These are phyloP conservation scores for Apiospora sp. DNA, from an alignment of 2,329 filamentous ascomycete species.

Conservation along the genomic window DNA sequence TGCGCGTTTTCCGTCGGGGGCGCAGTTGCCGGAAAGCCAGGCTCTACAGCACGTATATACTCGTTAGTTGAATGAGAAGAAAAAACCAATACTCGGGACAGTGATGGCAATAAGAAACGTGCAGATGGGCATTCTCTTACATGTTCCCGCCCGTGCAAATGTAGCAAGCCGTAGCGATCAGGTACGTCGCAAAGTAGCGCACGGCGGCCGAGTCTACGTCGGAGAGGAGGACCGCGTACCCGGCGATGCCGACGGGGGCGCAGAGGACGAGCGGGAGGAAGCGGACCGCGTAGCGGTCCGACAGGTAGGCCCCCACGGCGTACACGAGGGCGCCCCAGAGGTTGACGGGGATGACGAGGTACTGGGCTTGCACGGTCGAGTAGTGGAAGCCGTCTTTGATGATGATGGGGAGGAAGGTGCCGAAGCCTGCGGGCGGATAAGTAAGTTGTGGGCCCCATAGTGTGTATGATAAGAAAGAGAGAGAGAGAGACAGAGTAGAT, in stretches of 20 bases:
- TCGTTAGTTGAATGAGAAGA: background rate
- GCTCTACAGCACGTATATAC: slow-evolving; percentile 28
- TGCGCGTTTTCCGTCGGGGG: slow-evolving; percentile 40
- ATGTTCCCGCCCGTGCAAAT: slow-evolving; percentile 37
- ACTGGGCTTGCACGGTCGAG: slow-evolving; percentile 47
- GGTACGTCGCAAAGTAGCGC: slow-evolving; percentile 39
- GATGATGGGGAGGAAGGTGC: slow-evolving; percentile 51
- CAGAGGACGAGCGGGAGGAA: slow-evolving; percentile 46
- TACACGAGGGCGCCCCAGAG: slow-evolving; percentile 50
- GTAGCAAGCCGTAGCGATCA: slow-evolving; percentile 39
- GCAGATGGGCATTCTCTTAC: slow-evolving; percentile 32
- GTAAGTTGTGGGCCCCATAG: background rate
- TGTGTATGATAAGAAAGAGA: background rate
- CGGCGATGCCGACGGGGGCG: slow-evolving; percentile 37
- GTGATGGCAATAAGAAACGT: background rate
- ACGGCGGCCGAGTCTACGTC: slow-evolving; percentile 32
- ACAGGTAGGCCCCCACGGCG: slow-evolving; percentile 46
- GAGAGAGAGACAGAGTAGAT: background rate
- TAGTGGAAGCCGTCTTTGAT: slow-evolving; percentile 49
- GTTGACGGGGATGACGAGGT: slow-evolving; percentile 51
- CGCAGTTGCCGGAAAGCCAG: slow-evolving; percentile 39
- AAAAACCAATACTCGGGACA: too few relatives aligned
- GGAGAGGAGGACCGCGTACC: slow-evolving; percentile 38
- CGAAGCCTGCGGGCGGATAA: slow-evolving; percentile 39
- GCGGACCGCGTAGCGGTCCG: slow-evolving; percentile 46